phyloP scores from a whole-genome alignment of 371 early-diverging fungal species.

The Quaeritorhiza haematococci region DNA sequence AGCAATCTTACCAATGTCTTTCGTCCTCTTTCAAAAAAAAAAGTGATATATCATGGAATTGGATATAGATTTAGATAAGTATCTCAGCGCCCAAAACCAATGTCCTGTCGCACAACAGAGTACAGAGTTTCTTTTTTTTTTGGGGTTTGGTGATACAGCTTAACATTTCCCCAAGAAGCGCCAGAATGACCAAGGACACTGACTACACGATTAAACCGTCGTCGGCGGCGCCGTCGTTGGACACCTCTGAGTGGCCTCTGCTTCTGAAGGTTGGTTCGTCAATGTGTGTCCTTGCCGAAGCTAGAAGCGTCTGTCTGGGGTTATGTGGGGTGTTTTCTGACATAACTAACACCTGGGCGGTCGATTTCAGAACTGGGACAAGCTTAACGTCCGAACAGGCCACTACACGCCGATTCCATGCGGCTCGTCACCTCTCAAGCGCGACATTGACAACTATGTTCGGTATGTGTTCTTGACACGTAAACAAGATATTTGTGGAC shows the following conservation, averaged over 20 bases:
- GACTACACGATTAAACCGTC: slow-evolving; percentile 38
- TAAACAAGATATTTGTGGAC: slow-evolving; percentile 5
- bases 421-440: slow-evolving; percentile 94
- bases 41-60: slow-evolving; percentile 1
- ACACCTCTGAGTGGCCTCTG: slow-evolving; percentile 94
- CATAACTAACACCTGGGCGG: not conserved
- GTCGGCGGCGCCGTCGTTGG: slow-evolving; percentile 64
- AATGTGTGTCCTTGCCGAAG: not conserved
- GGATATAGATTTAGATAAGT: not conserved
- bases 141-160: too few species aligned
- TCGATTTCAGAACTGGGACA: slow-evolving; percentile 85
- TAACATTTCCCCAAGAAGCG: too few species aligned
- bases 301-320: slow-evolving; percentile 5
- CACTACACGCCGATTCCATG: slow-evolving; percentile 97
- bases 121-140: too few species aligned
- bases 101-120: too few species aligned
- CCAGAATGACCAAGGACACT: too few species aligned
- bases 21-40: not conserved
- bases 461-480: slow-evolving; percentile 36
- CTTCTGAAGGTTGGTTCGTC: slow-evolving; percentile 72
- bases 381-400: slow-evolving; percentile 93
- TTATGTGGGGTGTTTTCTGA: not conserved
- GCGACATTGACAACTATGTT: slow-evolving; percentile 88
- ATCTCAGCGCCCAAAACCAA: too few species aligned
- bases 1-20: too few species aligned